These are phyloP conservation scores for Claviceps quebecensis DNA, from an alignment of 2,329 filamentous ascomycete genomes.

Conservation along the genomic window DNA sequence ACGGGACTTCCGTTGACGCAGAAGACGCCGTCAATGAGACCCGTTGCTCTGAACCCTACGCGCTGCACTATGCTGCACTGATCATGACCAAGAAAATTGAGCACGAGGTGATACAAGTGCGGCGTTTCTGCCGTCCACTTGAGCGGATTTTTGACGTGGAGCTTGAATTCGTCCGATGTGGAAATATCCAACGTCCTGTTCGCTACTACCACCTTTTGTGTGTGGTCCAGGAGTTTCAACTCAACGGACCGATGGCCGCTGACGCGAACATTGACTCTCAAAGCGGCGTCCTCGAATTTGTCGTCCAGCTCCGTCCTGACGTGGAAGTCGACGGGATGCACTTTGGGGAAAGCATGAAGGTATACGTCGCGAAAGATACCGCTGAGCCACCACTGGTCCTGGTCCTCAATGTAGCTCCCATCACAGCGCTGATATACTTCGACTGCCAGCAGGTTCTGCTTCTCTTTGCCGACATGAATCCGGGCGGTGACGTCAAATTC, in stretches of 20 bases:
- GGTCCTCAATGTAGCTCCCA: conserved; percentile 59
- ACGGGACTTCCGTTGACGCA: conserved; percentile 51
- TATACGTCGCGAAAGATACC: conserved; percentile 58
- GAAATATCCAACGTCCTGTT: conserved; percentile 12
- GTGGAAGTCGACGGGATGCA: conserved; percentile 40
- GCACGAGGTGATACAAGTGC: conserved; percentile 39
- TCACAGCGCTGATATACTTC: conserved; percentile 61
- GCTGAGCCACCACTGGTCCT: conserved; percentile 55
- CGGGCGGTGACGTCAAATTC: conserved; percentile 55
- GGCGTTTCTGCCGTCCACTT: conserved; percentile 61
- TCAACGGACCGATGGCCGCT: conserved; percentile 18
- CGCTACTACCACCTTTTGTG: conserved; percentile 15
- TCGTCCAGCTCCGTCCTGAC: conserved; percentile 41
- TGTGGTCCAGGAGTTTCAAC: conserved; percentile 22
- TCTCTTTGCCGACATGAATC: conserved; percentile 30
- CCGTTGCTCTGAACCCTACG: conserved; percentile 49
- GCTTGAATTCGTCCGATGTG: conserved; percentile 23
- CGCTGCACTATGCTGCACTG: conserved; percentile 32
- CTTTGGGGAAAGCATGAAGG: conserved; percentile 45
- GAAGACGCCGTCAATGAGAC: conserved; percentile 46
- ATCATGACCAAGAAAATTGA: conserved; percentile 18
- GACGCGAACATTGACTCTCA: conserved; percentile 32
- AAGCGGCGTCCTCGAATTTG: conserved; percentile 36
- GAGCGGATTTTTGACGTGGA: conserved; percentile 33
- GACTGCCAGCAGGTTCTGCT: conserved; percentile 48